These are phyloP conservation scores for Kalmusia sp. DNA, from an alignment of 2,329 filamentous ascomycete species.

Conservation along the genomic window DNA sequence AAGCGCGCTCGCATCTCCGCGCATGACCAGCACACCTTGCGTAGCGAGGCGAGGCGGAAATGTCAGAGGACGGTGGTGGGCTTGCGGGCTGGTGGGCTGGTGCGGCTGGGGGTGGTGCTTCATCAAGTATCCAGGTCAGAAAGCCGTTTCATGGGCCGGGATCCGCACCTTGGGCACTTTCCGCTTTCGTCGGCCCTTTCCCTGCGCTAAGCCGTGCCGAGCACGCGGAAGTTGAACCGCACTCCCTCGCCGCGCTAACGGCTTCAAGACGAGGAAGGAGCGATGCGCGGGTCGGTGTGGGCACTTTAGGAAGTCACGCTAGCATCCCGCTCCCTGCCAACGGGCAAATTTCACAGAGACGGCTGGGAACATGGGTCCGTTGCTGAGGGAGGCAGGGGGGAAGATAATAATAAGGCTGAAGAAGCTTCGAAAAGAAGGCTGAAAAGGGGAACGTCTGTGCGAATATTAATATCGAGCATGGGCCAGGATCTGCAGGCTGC, in stretches of 20 bases:
- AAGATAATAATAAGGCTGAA: slow-evolving; percentile 22
- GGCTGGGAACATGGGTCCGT: slow-evolving; percentile 11
- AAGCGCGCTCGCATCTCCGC: background rate
- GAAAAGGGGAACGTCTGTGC: slow-evolving; percentile 25
- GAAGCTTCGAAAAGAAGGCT: slow-evolving; percentile 16
- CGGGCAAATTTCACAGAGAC: slow-evolving; percentile 8
- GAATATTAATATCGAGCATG: slow-evolving; percentile 6
- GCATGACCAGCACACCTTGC: background rate
- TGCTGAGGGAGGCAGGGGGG: no score
- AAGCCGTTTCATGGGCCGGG: slow-evolving; percentile 5
- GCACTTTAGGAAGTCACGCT: no score
- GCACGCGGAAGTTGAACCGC: slow-evolving; percentile 1
- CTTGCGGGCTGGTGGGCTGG: background rate
- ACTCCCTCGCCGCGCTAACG: slow-evolving; percentile 1
- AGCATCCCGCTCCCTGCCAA: no score
- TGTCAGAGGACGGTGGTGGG: background rate
- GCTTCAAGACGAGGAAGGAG: slow-evolving; percentile 5
- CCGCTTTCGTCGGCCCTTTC: background rate
- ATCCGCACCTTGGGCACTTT: background rate
- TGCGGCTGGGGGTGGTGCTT: background rate
- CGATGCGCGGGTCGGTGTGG: background rate
- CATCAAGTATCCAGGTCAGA: background rate
- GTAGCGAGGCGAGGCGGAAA: background rate
- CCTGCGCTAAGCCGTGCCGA: slow-evolving; percentile 7
- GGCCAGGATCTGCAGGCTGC: slow-evolving; percentile 9